Conservation (phyloP, 2,329 filamentous ascomycete genomes). For the Fusarium verrucosum region DNA sequence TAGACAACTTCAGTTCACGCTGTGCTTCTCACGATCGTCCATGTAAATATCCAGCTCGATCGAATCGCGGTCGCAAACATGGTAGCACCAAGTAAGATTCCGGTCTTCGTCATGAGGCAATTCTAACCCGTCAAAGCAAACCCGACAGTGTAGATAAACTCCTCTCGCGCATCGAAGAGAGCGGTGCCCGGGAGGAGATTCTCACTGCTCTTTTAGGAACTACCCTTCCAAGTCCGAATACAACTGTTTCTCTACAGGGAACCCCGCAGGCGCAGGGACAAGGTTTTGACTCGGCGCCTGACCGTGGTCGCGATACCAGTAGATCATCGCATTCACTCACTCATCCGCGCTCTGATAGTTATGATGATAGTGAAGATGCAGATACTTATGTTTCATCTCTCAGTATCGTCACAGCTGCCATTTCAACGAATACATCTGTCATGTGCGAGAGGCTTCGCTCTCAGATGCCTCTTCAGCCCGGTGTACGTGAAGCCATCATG, state of each 20-base stretch:
- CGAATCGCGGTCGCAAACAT: constrained; percentile 13
- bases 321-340: not conserved
- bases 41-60: constrained; percentile 16
- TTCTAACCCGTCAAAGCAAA: not conserved
- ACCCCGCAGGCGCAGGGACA: constrained; percentile 1
- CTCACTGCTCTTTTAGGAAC: not conserved
- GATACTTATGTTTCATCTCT: not conserved
- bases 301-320: not conserved
- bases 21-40: constrained; percentile 9
- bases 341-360: not conserved
- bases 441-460: constrained; percentile 10
- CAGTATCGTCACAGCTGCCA: constrained; percentile 4
- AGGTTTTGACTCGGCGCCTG: not conserved
- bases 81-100: constrained; percentile 9
- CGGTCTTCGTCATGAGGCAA: accelerated
- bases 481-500: constrained; percentile 16
- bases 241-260: not conserved
- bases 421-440: not conserved
- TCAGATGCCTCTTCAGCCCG: constrained; percentile 16
- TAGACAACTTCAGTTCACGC: not conserved
- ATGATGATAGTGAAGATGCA: not conserved
- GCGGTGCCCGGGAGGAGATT: constrained; percentile 7
- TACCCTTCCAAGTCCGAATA: constrained; percentile 14
- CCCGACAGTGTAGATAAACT: constrained; percentile 12
- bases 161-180: constrained; percentile 16